Conservation (phyloP, 163 green algal species). For the Picocystis sp. region DNA sequence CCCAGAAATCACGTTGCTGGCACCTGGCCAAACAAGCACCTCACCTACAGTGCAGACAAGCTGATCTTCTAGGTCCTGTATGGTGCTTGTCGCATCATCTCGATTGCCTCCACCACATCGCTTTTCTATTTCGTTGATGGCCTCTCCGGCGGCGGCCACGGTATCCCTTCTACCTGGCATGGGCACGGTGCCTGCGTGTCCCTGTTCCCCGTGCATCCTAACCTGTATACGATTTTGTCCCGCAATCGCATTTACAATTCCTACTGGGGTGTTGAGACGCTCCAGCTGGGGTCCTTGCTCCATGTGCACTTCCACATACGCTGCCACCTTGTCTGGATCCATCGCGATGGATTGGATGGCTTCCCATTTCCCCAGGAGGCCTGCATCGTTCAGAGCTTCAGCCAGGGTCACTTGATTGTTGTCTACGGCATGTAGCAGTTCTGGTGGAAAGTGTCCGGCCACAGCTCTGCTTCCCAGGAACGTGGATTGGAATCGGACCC, state of each 20-base stretch:
- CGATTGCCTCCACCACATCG: slow-evolving; percentile 27
- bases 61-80: slow-evolving; percentile 4
- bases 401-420: slow-evolving; percentile 28
- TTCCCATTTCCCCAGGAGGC: slow-evolving; percentile 6
- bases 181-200: slow-evolving; percentile 78
- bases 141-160: slow-evolving; percentile 44
- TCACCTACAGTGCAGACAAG: slow-evolving; percentile 84
- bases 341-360: slow-evolving; percentile 1
- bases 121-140: slow-evolving; percentile 42
- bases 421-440: slow-evolving; percentile 32
- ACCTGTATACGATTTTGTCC: slow-evolving; percentile 62
- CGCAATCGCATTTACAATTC: slow-evolving; percentile 62
- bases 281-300: slow-evolving; percentile 81
- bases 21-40: slow-evolving; percentile 49
- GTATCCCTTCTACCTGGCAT: slow-evolving; percentile 58
- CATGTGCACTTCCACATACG: slow-evolving; percentile 82
- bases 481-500: slow-evolving; percentile 73
- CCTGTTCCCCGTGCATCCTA: slow-evolving; percentile 44
- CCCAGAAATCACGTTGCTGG: slow-evolving; percentile 72
- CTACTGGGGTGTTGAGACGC: slow-evolving; percentile 29
- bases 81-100: slow-evolving; percentile 4
- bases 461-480: slow-evolving; percentile 72
- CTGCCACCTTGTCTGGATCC: slow-evolving; percentile 1
- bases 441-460: slow-evolving; percentile 13
- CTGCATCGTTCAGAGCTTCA: slow-evolving; percentile 19